Evolutionary conservation across 225 moss, liverwort and hornwort species (phyloP), one percentile per base, ranked within the genome.

Genomic region (Physcomitrium patens): DNA sequence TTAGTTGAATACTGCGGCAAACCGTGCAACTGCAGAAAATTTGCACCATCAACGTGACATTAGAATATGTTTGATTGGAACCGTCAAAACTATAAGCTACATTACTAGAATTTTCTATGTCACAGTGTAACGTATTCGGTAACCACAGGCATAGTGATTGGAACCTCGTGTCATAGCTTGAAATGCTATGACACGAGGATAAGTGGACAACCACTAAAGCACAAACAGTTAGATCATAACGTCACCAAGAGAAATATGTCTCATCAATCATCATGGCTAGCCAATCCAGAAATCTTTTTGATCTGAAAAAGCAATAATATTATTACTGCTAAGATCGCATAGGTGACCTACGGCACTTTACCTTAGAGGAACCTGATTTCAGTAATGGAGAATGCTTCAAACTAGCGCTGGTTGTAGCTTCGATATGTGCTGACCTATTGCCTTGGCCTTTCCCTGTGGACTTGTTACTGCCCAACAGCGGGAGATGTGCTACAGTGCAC

Each of bases 361-460:
- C 87, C 84, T 74, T 70, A 9, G 73, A 23, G 55, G 70, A 60
- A 58, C 50, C 62, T 67, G 76, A 74, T 47, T 77, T 84, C 27
- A 53, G 27, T 45, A 17, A 69, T 14, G 64, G 43, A 8, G 51
- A 20, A 72, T 79, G 77, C 61, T 60, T 49, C 54, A 63, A 26
- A 65, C 14, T 43, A 7, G 44, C 15, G 41, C 65, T 74, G 17
- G 72, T 48, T 31, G 62, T 72, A 72, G 28, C 43, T 14, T 51
- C 72, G 10, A 52, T 28, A 15, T 49, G 60, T 3, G 17, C n/a
- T 15, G 54, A 63, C 14, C 76, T 81, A 70, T 79, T 84, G 47
- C 81, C 75, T 31, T 74, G 81, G 77, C 73, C 79, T 82, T 87
- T 84, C 27, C 87, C 87, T 73, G 82, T 82, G 17, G 3, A 22